A percentile compares a stretch with the other conserved stretches of the same genome.
Evolutionary conservation across 768 basidiomycete species (phyloP).

Genomic region (Mycena kentingensis): DNA sequence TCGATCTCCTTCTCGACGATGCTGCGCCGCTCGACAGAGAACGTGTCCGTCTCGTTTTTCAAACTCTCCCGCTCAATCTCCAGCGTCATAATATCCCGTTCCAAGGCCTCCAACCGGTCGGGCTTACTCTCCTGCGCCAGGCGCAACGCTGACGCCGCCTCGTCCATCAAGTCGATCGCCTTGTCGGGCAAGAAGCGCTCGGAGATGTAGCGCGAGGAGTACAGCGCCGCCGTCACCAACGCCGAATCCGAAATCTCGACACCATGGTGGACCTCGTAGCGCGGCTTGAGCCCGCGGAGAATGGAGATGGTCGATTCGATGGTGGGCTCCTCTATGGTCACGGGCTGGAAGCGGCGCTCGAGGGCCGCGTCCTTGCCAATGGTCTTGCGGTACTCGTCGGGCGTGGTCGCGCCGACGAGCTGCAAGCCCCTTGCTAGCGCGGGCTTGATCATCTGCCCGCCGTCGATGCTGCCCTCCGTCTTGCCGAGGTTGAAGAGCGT

Average conservation of each 20-base stretch:
- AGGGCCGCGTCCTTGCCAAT: conserved; percentile 92
- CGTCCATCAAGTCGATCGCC: conserved; percentile 90
- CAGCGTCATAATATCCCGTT: conserved; percentile 81
- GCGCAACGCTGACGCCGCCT: conserved; percentile 84
- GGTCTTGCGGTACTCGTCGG: conserved; percentile 88
- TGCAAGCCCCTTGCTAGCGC: conserved; percentile 85
- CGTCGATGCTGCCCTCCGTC: conserved; percentile 89
- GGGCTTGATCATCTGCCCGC: conserved; percentile 92
- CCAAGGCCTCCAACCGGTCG: conserved; percentile 78
- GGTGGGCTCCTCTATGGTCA: conserved; percentile 85
- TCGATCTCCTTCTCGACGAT: conserved; percentile 68
- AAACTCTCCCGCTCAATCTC: conserved; percentile 90
- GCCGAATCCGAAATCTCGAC: conserved; percentile 90
- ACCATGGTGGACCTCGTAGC: conserved; percentile 91
- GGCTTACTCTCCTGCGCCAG: conserved; percentile 90
- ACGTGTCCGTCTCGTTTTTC: conserved; percentile 85
- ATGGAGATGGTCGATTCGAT: conserved; percentile 86
- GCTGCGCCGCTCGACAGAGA: conserved; percentile 71
- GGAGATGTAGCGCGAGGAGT: conserved; percentile 81
- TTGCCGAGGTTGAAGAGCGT: conserved; percentile 88
- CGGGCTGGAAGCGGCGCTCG: conserved; percentile 88
- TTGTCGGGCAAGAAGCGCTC: conserved; percentile 91
- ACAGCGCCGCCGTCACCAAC: conserved; percentile 87
- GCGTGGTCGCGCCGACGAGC: conserved; percentile 88
- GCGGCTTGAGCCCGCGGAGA: conserved; percentile 78